These are phyloP conservation scores for Agaricus blazei DNA, from an alignment of 768 basidiomycete species.

Conservation along the genomic window DNA sequence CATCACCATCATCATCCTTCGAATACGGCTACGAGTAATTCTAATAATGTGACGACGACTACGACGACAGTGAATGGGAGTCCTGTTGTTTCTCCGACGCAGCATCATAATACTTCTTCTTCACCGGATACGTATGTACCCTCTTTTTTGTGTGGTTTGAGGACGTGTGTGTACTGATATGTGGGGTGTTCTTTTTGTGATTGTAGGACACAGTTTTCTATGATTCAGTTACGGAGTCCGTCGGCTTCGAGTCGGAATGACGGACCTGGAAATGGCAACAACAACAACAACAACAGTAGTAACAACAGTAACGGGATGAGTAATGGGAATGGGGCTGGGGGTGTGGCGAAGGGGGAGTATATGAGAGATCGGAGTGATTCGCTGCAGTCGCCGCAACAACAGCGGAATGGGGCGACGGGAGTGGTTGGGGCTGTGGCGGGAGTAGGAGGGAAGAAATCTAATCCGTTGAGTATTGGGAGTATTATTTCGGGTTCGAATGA, in stretches of 20 bases:
- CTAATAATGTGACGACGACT: not conserved
- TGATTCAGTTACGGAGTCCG: too few species aligned
- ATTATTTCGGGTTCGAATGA: constrained; percentile 53
- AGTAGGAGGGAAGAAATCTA: constrained; percentile 42
- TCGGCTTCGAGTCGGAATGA: too few species aligned
- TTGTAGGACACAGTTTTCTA: too few species aligned
- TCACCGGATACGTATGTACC: not conserved
- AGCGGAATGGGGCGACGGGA: not conserved
- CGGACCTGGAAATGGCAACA: too few species aligned
- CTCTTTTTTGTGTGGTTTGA: not conserved
- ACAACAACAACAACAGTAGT: too few species aligned
- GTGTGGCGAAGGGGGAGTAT: too few species aligned
- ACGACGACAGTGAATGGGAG: constrained; percentile 2
- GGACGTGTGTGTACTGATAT: too few species aligned
- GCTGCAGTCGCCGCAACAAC: constrained; percentile 13
- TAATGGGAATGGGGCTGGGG: too few species aligned
- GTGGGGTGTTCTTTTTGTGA: too few species aligned
- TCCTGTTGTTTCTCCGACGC: constrained; percentile 10
- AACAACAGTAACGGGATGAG: too few species aligned
- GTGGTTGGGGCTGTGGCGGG: constrained; percentile 12
- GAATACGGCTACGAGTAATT: not conserved
- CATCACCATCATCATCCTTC: constrained; percentile 14
- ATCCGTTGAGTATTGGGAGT: constrained; percentile 63
- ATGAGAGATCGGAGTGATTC: too few species aligned
- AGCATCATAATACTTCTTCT: constrained; percentile 2